Evolutionary conservation across 2,329 filamentous ascomycete genomes (phyloP).

Genomic region (Trichoderma breve): DNA sequence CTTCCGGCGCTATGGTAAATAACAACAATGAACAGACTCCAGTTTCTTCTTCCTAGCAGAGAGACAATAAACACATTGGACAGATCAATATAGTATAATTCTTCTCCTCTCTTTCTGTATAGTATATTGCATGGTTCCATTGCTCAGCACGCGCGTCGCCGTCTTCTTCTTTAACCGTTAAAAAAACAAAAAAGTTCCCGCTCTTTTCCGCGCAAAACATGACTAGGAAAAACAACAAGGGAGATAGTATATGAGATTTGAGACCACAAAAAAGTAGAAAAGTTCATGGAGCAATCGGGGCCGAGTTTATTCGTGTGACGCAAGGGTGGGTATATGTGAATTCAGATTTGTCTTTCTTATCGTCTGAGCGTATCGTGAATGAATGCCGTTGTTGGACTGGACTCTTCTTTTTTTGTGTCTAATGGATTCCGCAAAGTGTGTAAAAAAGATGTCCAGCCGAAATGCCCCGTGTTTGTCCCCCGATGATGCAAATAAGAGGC

Average conservation of each 20-base stretch:
- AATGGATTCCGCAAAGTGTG: neutral
- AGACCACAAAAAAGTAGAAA: neutral
- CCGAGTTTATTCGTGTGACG: conserved; percentile 5
- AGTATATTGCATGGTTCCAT: neutral
- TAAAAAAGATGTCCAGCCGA: neutral
- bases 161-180: neutral
- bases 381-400: neutral
- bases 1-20: neutral
- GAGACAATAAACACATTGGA: neutral
- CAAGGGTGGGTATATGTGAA: conserved; percentile 8
- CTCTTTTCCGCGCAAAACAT: neutral
- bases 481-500: neutral
- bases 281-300: neutral
- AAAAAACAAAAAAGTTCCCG: neutral
- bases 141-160: neutral
- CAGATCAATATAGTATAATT: neutral
- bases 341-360: neutral
- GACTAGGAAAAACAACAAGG: neutral
- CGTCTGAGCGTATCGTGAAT: conserved; percentile 6
- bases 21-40: neutral
- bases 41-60: neutral
- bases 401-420: neutral
- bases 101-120: neutral
- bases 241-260: neutral
- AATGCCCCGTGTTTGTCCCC: neutral